These are phyloP conservation scores for Clitopilus hobsonii DNA, from an alignment of 768 basidiomycete genomes.

Conservation along the genomic window DNA sequence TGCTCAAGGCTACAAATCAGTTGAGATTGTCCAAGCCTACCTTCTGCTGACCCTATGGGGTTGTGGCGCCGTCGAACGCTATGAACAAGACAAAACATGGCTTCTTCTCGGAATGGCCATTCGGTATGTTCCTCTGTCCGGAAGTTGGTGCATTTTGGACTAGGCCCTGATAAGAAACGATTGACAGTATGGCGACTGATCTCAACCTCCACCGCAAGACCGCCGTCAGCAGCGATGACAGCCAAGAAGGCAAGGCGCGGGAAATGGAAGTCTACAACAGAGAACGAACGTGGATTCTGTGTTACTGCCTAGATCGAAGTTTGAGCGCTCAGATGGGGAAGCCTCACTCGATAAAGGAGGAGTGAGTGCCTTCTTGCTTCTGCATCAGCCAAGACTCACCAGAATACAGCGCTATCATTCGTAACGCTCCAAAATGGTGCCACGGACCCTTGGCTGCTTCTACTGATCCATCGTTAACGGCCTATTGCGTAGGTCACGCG, in stretches of 20 bases:
- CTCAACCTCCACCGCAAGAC: constrained; percentile 93
- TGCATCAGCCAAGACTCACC: constrained; percentile 2
- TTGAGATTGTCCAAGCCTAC: constrained; percentile 95
- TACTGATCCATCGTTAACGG: constrained; percentile 65
- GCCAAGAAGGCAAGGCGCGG: constrained; percentile 73
- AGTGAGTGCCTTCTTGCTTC: constrained; percentile 47
- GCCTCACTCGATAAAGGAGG: constrained; percentile 88
- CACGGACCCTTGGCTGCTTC: constrained; percentile 57
- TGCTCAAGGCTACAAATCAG: constrained; percentile 84
- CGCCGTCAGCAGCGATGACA: constrained; percentile 51
- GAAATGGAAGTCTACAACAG: constrained; percentile 89
- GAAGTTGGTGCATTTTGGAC: background rate
- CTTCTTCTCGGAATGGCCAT: constrained; percentile 82
- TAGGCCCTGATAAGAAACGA: background rate
- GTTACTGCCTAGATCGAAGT: constrained; percentile 83
- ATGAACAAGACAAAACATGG: constrained; percentile 97
- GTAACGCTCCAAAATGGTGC: constrained; percentile 76
- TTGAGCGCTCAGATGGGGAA: constrained; percentile 96
- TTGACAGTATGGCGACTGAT: constrained; percentile 85
- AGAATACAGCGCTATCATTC: constrained; percentile 73
- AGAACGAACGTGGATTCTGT: constrained; percentile 91
- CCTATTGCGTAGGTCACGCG: constrained; percentile 61
- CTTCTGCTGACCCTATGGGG: constrained; percentile 86
- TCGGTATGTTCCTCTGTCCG: constrained; percentile 33
- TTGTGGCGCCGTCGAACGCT: constrained; percentile 91